phyloP scores from a whole-genome alignment of 805 yeast genomes.

The Wickerhamomyces chambardii region DNA sequence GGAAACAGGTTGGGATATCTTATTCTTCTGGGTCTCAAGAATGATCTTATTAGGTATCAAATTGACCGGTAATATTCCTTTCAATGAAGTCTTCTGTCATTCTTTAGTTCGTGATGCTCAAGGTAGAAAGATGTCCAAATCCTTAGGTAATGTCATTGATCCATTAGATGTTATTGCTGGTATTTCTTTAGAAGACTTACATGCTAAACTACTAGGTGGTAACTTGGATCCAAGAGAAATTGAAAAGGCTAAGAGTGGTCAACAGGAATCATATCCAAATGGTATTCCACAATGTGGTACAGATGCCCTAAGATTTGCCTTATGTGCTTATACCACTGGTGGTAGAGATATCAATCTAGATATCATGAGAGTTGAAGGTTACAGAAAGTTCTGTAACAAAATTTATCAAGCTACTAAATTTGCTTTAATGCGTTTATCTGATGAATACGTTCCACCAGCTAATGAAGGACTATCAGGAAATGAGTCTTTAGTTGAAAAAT shows the following conservation, averaged over 20 bases:
- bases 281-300: slow-evolving; percentile 99
- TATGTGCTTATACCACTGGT: slow-evolving; percentile 98
- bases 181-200: slow-evolving; percentile 70
- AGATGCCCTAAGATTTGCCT: slow-evolving; percentile 95
- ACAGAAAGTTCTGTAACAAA: slow-evolving; percentile 99
- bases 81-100: slow-evolving; percentile 96
- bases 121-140: slow-evolving; percentile 98
- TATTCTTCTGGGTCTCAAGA: slow-evolving; percentile 98
- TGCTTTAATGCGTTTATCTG: slow-evolving; percentile 87
- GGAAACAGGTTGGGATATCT: slow-evolving; percentile 99
- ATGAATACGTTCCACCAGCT: slow-evolving; percentile 77
- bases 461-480: slow-evolving; percentile 56
- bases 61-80: slow-evolving; percentile 86
- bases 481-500: slow-evolving; percentile 88
- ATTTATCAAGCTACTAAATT: slow-evolving; percentile 98
- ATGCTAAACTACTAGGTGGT: slow-evolving; percentile 68
- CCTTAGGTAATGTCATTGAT: slow-evolving; percentile 93
- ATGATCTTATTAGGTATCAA: slow-evolving; percentile 91
- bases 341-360: slow-evolving; percentile 97
- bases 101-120: slow-evolving; percentile 98
- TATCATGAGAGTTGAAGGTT: slow-evolving; percentile 94
- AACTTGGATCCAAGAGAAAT: slow-evolving; percentile 87
- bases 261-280: slow-evolving; percentile 81
- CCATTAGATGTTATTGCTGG: slow-evolving; percentile 93
- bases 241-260: slow-evolving; percentile 82